These are phyloP conservation scores for Arachnomyces sp. DNA, from an alignment of 2,329 filamentous ascomycete genomes.

Conservation along the genomic window DNA sequence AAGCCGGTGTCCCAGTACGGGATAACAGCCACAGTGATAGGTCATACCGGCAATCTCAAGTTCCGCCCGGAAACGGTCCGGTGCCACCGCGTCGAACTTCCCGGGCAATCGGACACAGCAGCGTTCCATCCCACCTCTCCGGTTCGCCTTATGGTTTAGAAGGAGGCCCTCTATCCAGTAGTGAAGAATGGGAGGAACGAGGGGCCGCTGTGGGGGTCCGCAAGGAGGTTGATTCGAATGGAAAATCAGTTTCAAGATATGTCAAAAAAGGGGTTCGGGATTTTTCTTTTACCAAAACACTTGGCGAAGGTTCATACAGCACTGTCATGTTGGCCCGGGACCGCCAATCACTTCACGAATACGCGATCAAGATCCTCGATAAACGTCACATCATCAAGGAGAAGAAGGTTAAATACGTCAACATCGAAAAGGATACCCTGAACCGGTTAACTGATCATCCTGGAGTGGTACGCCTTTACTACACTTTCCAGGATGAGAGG, in stretches of 20 bases:
- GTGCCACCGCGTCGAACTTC: slow-evolving; percentile 70
- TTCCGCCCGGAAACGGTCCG: slow-evolving; percentile 46
- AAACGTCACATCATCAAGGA: slow-evolving; percentile 99
- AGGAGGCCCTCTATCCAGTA: slow-evolving; percentile 54
- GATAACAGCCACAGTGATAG: slow-evolving; percentile 63
- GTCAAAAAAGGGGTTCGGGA: slow-evolving; percentile 97
- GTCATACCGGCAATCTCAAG: slow-evolving; percentile 55
- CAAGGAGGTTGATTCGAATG: slow-evolving; percentile 76
- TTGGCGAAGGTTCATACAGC: slow-evolving; percentile 96
- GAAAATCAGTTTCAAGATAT: slow-evolving; percentile 69
- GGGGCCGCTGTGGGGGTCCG: slow-evolving; percentile 80
- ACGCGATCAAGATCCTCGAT: slow-evolving; percentile 95
- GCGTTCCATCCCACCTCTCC: slow-evolving; percentile 26
- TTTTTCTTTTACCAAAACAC: slow-evolving; percentile 81
- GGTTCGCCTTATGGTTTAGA: slow-evolving; percentile 47
- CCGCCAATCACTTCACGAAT: slow-evolving; percentile 87
- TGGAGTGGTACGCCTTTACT: slow-evolving; percentile 91
- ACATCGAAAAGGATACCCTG: slow-evolving; percentile 97
- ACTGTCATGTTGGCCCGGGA: slow-evolving; percentile 90
- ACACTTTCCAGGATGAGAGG: slow-evolving; percentile 95
- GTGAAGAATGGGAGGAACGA: slow-evolving; percentile 91
- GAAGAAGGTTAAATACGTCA: slow-evolving; percentile 99
- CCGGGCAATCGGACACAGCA: slow-evolving; percentile 53
- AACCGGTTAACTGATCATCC: slow-evolving; percentile 95
- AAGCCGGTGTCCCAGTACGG: slow-evolving; percentile 54